Evolutionary conservation across 257 asterid species (phyloP).

Genomic region (Ilex asprella): DNA sequence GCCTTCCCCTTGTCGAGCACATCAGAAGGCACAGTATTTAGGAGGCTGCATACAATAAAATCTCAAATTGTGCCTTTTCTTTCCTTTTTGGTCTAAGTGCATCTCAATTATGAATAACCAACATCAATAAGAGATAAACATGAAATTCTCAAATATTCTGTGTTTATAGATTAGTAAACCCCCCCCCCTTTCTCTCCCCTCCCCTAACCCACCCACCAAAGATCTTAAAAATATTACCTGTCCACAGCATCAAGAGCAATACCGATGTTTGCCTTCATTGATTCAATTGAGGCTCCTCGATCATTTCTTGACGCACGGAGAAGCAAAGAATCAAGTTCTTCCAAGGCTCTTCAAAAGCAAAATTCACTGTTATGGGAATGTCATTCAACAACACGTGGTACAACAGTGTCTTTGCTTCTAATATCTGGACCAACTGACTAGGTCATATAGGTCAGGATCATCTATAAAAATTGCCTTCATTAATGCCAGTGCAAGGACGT

Average conservation of each 20-base stretch:
- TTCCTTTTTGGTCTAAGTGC: neutral
- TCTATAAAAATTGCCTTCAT: no score
- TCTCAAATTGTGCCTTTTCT: neutral
- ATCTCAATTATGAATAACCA: neutral
- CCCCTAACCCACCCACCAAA: no score
- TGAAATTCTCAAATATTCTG: no score
- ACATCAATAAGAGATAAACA: neutral
- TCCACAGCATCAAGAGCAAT: slow-evolving; percentile 59
- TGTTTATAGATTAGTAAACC: no score
- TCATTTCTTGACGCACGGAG: slow-evolving; percentile 76
- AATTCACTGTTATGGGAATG: neutral
- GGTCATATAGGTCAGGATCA: neutral
- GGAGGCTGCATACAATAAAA: slow-evolving; percentile 44
- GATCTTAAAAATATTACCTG: slow-evolving; percentile 32
- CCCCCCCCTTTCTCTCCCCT: no score
- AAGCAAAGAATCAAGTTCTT: slow-evolving; percentile 89
- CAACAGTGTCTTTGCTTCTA: slow-evolving; percentile 2
- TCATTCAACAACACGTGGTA: no score
- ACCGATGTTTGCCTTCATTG: slow-evolving; percentile 56
- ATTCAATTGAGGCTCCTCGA: slow-evolving; percentile 41
- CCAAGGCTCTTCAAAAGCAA: slow-evolving; percentile 58
- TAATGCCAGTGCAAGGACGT: no score
- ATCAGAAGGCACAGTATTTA: slow-evolving; percentile 67
- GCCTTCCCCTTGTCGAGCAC: slow-evolving; percentile 76
- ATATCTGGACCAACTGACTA: slow-evolving; percentile 1